Conservation (phyloP, 805 yeast genomes). For the Ogataea philodendri region DNA sequence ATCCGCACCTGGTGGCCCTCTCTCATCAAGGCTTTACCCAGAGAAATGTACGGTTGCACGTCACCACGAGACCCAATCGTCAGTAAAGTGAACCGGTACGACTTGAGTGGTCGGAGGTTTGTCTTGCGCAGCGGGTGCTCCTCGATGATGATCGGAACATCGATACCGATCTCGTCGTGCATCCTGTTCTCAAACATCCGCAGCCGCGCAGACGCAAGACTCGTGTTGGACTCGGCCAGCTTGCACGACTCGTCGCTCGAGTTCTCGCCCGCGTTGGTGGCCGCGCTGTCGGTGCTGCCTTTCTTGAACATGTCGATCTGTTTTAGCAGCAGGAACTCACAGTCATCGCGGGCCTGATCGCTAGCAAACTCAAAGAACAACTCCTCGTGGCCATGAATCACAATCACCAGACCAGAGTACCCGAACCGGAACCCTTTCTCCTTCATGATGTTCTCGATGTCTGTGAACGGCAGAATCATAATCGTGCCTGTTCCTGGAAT, state of each 20-base stretch:
- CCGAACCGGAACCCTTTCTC: constrained; percentile 70
- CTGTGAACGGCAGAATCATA: constrained; percentile 77
- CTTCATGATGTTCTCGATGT: constrained; percentile 65
- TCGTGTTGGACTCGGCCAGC: constrained; percentile 30
- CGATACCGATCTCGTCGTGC: constrained; percentile 55
- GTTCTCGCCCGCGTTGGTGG: constrained; percentile 13
- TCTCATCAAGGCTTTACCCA: constrained; percentile 70
- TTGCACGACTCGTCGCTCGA: constrained; percentile 32
- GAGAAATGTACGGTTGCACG: constrained; percentile 92
- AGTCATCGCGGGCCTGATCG: constrained; percentile 65
- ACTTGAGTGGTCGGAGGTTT: constrained; percentile 49
- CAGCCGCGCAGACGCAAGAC: constrained; percentile 55
- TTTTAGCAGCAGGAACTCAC: constrained; percentile 51
- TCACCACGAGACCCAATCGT: constrained; percentile 97
- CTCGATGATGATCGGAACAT: constrained; percentile 67
- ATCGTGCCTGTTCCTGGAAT: constrained; percentile 74
- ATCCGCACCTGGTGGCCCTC: constrained; percentile 87
- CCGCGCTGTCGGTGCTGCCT: constrained; percentile 11
- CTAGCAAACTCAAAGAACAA: constrained; percentile 74
- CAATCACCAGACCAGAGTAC: constrained; percentile 68
- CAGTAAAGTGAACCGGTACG: constrained; percentile 61
- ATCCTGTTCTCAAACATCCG: constrained; percentile 67
- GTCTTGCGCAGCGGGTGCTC: constrained; percentile 47
- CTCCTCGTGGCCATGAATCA: constrained; percentile 73
- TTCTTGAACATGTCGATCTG: constrained; percentile 46